Evolutionary conservation across 1,139 yeast species (phyloP).

Genomic region (Debaryomycetaceae sp.): DNA sequence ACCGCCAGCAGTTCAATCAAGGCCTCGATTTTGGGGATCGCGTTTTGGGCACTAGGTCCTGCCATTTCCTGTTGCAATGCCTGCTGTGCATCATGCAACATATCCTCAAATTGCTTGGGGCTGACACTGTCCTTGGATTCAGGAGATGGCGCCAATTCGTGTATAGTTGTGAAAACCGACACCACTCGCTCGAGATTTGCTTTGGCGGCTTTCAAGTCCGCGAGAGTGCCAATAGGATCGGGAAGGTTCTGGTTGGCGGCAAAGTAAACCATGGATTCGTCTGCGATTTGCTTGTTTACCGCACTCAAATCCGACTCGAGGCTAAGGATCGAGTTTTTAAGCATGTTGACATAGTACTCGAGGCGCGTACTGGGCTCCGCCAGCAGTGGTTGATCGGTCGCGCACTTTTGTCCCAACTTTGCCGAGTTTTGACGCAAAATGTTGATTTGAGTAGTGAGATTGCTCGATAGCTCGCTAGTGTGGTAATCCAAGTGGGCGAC

Average conservation of each 20-base stretch:
- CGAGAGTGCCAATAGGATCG: conserved; percentile 27
- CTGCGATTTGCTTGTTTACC: conserved; percentile 6
- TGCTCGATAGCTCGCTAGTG: conserved; percentile 43
- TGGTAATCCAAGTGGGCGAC: conserved; percentile 53
- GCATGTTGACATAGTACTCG: conserved; percentile 52
- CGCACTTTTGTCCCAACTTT: conserved; percentile 2
- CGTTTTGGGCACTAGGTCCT: conserved; percentile 12
- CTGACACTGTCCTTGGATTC: conserved; percentile 1
- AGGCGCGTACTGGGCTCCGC: conserved; percentile 30
- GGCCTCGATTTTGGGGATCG: conserved; percentile 28
- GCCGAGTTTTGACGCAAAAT: conserved; percentile 20
- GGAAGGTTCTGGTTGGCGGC: conserved; percentile 7
- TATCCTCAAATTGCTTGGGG: conserved; percentile 5
- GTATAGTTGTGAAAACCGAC: conserved; percentile 23
- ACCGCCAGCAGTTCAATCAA: conserved; percentile 39
- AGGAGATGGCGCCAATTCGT: not conserved
- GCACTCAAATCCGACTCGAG: conserved; percentile 38
- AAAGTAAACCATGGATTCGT: conserved; percentile 9
- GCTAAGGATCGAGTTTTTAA: conserved; percentile 46
- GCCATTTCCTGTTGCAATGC: conserved; percentile 9
- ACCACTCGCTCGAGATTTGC: conserved; percentile 34
- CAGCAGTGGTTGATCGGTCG: no score
- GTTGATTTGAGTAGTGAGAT: conserved; percentile 37
- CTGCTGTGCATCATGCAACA: conserved; percentile 16
- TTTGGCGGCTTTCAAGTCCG: conserved; percentile 33